Evolutionary conservation across 257 asterid genomes (phyloP).

Genomic region (Lithospermum erythrorhizon): DNA sequence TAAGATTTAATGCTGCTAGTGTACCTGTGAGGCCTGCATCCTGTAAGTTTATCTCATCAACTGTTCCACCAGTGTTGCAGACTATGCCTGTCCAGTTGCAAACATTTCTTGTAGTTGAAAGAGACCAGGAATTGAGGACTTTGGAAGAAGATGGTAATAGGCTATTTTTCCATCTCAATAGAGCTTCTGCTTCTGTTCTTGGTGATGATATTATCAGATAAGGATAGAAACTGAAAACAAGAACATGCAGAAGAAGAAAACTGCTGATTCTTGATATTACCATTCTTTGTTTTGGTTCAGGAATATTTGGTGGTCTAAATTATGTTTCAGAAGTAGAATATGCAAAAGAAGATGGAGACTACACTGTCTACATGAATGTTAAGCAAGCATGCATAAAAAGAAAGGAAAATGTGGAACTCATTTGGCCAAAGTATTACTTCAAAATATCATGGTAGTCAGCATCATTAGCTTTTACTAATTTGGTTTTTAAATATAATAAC

Average conservation of each 20-base stretch:
- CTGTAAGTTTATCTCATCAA: conserved; percentile 37
- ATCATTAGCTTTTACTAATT: too few relatives aligned
- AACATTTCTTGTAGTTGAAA: conserved; percentile 27
- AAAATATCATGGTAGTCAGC: too few relatives aligned
- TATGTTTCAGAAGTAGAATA: too few relatives aligned
- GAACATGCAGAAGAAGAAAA: conserved; percentile 17
- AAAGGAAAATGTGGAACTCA: too few relatives aligned
- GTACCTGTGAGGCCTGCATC: conserved; percentile 30
- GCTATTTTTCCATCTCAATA: conserved; percentile 49
- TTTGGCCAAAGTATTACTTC: too few relatives aligned
- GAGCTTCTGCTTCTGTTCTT: conserved; percentile 48
- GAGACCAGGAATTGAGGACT: conserved; percentile 48
- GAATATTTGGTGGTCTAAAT: too few relatives aligned
- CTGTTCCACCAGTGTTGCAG: conserved; percentile 34
- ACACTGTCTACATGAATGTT: too few relatives aligned
- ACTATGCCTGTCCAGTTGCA: conserved; percentile 56
- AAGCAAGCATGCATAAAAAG: too few relatives aligned
- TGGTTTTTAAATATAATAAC: too few relatives aligned
- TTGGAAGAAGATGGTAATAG: conserved; percentile 15
- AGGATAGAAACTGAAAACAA: conserved; percentile 20
- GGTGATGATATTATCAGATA: conserved; percentile 28
- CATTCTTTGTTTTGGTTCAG: too few relatives aligned
- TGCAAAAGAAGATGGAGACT: too few relatives aligned
- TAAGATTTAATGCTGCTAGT: conserved; percentile 32
- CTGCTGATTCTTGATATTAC: too few relatives aligned